phyloP scores from a whole-genome alignment of 108 stramenopile species.

The Schizochytrium sp. region DNA sequence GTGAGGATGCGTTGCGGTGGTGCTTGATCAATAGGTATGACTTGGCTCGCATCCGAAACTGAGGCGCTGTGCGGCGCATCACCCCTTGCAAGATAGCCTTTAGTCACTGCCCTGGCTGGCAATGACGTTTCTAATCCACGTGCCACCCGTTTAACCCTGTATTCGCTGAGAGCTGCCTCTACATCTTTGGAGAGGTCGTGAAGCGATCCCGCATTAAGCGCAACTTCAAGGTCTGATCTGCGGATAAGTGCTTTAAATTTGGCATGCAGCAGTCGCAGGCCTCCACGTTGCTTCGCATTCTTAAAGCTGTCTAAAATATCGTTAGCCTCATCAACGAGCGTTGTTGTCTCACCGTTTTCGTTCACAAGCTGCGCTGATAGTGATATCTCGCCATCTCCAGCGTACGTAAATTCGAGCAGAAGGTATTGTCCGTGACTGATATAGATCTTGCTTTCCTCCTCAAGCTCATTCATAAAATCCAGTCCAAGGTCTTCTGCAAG shows the following conservation, averaged over 20 bases:
- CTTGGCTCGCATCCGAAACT: not conserved
- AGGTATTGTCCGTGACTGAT: conserved; percentile 27
- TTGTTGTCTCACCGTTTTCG: not conserved
- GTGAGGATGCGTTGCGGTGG: conserved; percentile 22
- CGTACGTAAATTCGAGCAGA: conserved; percentile 22
- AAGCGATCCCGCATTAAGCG: conserved; percentile 46
- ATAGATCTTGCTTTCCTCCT: conserved; percentile 38
- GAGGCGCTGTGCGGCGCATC: not conserved
- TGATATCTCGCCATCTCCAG: not conserved
- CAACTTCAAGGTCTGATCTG: conserved; percentile 32
- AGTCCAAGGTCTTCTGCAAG: conserved; percentile 9
- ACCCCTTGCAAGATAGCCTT: conserved; percentile 9
- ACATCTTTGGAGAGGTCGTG: conserved; percentile 30
- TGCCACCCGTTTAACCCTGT: conserved; percentile 8
- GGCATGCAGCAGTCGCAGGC: not conserved
- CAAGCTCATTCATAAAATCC: conserved; percentile 44
- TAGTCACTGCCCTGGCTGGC: not conserved
- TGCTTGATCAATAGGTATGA: not conserved
- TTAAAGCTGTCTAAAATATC: conserved; percentile 39
- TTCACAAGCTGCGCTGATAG: not conserved
- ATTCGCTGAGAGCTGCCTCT: not conserved
- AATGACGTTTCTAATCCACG: not conserved
- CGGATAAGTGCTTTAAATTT: conserved; percentile 42
- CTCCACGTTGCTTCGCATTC: not conserved
- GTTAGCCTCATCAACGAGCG: conserved; percentile 11